phyloP scores from a whole-genome alignment of 805 yeast genomes.

The Cyberlindnera maritima region DNA sequence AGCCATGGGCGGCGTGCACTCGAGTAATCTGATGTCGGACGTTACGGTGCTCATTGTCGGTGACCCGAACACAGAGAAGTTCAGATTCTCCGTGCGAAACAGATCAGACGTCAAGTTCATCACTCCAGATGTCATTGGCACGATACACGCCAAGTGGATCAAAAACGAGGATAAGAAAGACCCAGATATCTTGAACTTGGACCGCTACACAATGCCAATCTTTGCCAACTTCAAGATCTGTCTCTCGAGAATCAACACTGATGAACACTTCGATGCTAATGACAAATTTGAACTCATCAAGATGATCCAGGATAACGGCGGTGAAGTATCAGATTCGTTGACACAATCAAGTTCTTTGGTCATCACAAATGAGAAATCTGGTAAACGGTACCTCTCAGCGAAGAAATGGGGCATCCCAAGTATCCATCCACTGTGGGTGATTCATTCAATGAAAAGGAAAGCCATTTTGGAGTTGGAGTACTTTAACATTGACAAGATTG shows the following conservation, averaged over 20 bases:
- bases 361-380: conserved; percentile 48
- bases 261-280: conserved; percentile 22
- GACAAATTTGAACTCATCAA: conserved; percentile 33
- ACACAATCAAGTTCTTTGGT: conserved; percentile 42
- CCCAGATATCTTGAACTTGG: conserved; percentile 22
- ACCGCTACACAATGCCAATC: conserved; percentile 35
- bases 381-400: conserved; percentile 50
- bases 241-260: conserved; percentile 33
- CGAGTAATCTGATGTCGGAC: conserved; percentile 58
- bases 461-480: conserved; percentile 34
- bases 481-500: conserved; percentile 28
- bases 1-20: conserved; percentile 57
- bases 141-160: conserved; percentile 50
- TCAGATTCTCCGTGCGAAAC: conserved; percentile 45
- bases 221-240: conserved; percentile 43
- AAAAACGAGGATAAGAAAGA: conserved; percentile 41
- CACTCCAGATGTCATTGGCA: conserved; percentile 41
- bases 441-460: conserved; percentile 36
- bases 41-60: conserved; percentile 62
- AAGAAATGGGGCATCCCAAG: conserved; percentile 38
- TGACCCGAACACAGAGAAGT: conserved; percentile 52
- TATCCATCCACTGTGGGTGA: conserved; percentile 42
- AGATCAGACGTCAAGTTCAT: conserved; percentile 60
- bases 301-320: conserved; percentile 44
- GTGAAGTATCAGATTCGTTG: conserved; percentile 48